Percentiles rank a stretch among this genome's conserved stretches.
phyloP scores from a whole-genome alignment of 169 alveolate genomes.

The Cytauxzoon felis region DNA sequence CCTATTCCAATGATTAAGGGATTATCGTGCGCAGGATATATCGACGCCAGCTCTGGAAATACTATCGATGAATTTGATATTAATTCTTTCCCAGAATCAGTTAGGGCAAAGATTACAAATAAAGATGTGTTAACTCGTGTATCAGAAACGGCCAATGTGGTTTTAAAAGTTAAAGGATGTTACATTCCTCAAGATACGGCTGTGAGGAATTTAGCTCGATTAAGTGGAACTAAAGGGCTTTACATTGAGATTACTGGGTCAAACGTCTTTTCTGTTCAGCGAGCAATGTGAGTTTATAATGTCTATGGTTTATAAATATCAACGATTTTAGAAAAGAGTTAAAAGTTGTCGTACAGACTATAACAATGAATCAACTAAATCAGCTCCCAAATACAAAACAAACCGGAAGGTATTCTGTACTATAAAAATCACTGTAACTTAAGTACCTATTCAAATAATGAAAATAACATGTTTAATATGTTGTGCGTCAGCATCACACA shows the following conservation, averaged over 20 bases:
- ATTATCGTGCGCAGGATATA: conserved; percentile 58
- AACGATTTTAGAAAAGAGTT: conserved; percentile 26
- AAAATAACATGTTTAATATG: too few relatives aligned
- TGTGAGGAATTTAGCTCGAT: conserved; percentile 47
- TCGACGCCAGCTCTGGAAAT: conserved; percentile 71
- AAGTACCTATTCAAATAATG: too few relatives aligned
- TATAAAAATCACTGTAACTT: too few relatives aligned
- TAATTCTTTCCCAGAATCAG: conserved; percentile 86
- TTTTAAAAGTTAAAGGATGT: conserved; percentile 80
- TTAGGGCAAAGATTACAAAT: conserved; percentile 82
- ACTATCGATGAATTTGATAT: conserved; percentile 85
- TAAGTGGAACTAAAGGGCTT: conserved; percentile 64
- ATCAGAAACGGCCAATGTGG: conserved; percentile 78
- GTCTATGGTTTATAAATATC: background rate
- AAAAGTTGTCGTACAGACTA: conserved; percentile 37
- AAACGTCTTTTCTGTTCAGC: conserved; percentile 76
- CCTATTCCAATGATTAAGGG: conserved; percentile 65
- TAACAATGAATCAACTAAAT: conserved; percentile 19
- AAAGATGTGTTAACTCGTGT: conserved; percentile 78
- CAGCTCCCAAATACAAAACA: conserved; percentile 14
- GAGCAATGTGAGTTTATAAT: conserved; percentile 71
- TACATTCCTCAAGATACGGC: conserved; percentile 70
- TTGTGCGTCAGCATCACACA: too few relatives aligned
- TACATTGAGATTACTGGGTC: conserved; percentile 82
- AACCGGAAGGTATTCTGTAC: conserved; percentile 53